Percentiles rank a stretch among this genome's conserved stretches.
Conservation (phyloP, 768 basidiomycete genomes). For the Rhodotorula kratochvilovae region DNA sequence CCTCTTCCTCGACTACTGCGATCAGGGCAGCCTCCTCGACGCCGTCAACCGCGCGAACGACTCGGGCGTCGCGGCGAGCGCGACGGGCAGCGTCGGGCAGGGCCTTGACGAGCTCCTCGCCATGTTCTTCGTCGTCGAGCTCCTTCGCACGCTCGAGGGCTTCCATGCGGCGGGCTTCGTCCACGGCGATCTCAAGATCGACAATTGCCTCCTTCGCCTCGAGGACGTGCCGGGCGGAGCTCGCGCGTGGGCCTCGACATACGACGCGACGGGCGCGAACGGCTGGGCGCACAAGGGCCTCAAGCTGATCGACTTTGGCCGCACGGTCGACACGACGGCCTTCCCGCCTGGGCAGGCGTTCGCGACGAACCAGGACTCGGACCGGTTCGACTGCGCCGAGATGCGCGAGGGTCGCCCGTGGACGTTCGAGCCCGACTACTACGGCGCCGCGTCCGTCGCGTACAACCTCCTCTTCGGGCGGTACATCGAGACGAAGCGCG, state of each 20-base stretch:
- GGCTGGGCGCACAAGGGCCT: constrained; percentile 88
- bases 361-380: constrained; percentile 79
- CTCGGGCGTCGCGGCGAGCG: constrained; percentile 63
- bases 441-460: constrained; percentile 86
- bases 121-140: constrained; percentile 90
- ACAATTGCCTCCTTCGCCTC: constrained; percentile 92
- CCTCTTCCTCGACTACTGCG: constrained; percentile 78
- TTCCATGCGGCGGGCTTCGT: constrained; percentile 81
- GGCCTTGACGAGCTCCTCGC: constrained; percentile 84
- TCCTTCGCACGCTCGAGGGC: constrained; percentile 72
- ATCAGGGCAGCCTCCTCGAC: constrained; percentile 86
- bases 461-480: constrained; percentile 96
- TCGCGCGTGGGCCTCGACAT: constrained; percentile 64
- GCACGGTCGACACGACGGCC: constrained; percentile 76
- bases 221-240: constrained; percentile 71
- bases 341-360: constrained; percentile 78
- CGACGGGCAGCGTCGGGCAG: constrained; percentile 53
- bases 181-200: constrained; percentile 97
- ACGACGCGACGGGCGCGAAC: constrained; percentile 68
- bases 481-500: constrained; percentile 71
- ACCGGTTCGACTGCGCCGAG: constrained; percentile 88
- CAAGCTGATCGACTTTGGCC: constrained; percentile 94
- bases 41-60: constrained; percentile 77
- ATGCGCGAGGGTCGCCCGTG: constrained; percentile 75
- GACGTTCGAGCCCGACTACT: constrained; percentile 95